These are phyloP conservation scores for Buxus sempervirens DNA, from an alignment of 164 flowering plant genomes.

Conservation along the genomic window DNA sequence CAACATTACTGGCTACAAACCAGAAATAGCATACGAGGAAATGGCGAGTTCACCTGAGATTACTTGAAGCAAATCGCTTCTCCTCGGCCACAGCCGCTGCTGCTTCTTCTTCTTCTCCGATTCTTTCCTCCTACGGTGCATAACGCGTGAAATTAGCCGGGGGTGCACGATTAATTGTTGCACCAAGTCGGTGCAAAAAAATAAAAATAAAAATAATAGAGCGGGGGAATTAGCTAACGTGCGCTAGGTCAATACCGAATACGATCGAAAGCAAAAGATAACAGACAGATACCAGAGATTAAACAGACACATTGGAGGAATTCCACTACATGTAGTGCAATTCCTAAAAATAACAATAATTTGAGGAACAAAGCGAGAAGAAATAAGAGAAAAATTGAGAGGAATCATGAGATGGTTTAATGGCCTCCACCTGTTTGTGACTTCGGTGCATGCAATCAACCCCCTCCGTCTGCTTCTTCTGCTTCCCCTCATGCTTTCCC, in stretches of 20 bases:
- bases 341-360: neutral
- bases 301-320: neutral
- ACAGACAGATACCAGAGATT: neutral
- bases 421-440: neutral
- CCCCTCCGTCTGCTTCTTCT: neutral
- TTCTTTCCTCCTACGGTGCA: constrained; percentile 3
- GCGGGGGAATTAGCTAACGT: constrained; percentile 11
- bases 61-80: neutral
- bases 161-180: constrained; percentile 3
- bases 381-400: neutral
- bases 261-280: neutral
- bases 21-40: constrained; percentile 5
- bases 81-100: neutral
- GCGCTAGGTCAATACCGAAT: neutral
- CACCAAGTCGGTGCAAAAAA: constrained; percentile 6
- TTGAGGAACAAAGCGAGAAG: neutral
- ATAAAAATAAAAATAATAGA: too few relatives aligned
- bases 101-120: constrained; percentile 6
- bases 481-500: neutral
- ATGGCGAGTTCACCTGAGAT: neutral
- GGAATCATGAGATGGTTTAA: too few relatives aligned
- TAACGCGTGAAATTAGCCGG: neutral
- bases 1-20: neutral
- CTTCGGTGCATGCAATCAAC: neutral
- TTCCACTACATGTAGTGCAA: neutral